Evolutionary conservation across 2,329 filamentous ascomycete genomes (phyloP), one percentile per base, ranked within the genome.

Genomic region (Erysiphe pulchra): DNA sequence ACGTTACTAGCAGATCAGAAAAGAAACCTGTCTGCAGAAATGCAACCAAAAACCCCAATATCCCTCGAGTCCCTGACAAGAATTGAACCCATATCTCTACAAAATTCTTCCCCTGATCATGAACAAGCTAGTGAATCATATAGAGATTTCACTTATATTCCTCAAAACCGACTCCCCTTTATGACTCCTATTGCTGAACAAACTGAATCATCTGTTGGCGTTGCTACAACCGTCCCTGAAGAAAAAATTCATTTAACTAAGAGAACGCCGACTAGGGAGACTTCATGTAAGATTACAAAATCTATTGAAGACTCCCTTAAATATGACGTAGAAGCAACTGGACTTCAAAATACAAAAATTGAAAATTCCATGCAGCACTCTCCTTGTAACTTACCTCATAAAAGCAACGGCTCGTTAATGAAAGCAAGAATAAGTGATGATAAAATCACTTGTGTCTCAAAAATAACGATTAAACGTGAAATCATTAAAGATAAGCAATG

Each of bases 181-280:
- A 95, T 98, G 90, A 98, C 90, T 0, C 90, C 90, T 1, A 98
- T 98, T 52, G 87, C 90, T 1, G 90, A 98, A 61, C 77, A 84
- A 54, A 98, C 90, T 0, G 90, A 98, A 61, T 80, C 77, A 11
- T 94, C 86, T 0, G 63, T 95, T 5, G 78, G 78, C 33, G 62
- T 78, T 38, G 70, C 72, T 4, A 75, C 71, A 28, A 68, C 73
- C 45, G 62, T 13, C 12, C 31, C 67, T 51, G 57, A 66, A 46
- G 66, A 65, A 53, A 70, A 71, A 59, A 69, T 70, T 51, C 70
- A 70, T 59, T 65, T 75, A 55, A 69, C 68, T 45, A 69, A 74
- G 43, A 92, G 90, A 62, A 92, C 84, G 4, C 85, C 85, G 14
- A 84, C 75, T 53, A 78, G 77, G 50, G 49, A 54, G 39, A 55